Evolutionary conservation across 805 yeast genomes (phyloP).

Genomic region (Yarrowia keelungensis): DNA sequence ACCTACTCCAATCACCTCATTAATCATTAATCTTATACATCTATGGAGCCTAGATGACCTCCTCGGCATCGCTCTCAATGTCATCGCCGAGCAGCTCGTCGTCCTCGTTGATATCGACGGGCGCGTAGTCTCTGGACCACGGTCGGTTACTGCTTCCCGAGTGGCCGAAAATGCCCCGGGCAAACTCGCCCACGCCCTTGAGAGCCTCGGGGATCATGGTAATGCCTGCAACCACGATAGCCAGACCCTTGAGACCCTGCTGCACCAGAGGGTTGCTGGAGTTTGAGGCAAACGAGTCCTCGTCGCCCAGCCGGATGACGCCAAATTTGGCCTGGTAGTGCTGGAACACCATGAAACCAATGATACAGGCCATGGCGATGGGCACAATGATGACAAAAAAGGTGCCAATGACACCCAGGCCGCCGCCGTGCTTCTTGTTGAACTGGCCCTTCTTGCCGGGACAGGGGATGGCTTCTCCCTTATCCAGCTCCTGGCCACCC

Average conservation of each 20-base stretch:
- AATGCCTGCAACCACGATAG: constrained; percentile 45
- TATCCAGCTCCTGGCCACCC: constrained; percentile 78
- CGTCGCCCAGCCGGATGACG: constrained; percentile 83
- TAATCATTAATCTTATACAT: constrained; percentile 28
- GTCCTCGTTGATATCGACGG: constrained; percentile 49
- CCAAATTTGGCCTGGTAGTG: constrained; percentile 84
- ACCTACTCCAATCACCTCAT: background rate
- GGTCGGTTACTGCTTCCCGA: constrained; percentile 22
- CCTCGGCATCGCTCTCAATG: constrained; percentile 44
- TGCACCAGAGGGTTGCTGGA: constrained; percentile 43
- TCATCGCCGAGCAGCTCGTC: constrained; percentile 49
- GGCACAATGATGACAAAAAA: constrained; percentile 67
- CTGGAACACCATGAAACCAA: constrained; percentile 77
- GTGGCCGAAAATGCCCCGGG: constrained; percentile 27
- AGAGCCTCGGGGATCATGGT: constrained; percentile 43
- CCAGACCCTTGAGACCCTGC: constrained; percentile 48
- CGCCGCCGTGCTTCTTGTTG: constrained; percentile 56
- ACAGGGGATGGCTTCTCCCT: constrained; percentile 71
- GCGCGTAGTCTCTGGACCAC: constrained; percentile 43
- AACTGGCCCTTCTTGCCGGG: constrained; percentile 84
- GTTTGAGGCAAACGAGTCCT: constrained; percentile 44
- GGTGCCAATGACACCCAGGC: constrained; percentile 57
- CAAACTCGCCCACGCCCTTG: constrained; percentile 5
- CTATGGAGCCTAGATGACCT: constrained; percentile 40
- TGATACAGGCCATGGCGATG: constrained; percentile 56